Evolutionary conservation across 257 asterid species (phyloP).

Genomic region (Solanum dulcamara): DNA sequence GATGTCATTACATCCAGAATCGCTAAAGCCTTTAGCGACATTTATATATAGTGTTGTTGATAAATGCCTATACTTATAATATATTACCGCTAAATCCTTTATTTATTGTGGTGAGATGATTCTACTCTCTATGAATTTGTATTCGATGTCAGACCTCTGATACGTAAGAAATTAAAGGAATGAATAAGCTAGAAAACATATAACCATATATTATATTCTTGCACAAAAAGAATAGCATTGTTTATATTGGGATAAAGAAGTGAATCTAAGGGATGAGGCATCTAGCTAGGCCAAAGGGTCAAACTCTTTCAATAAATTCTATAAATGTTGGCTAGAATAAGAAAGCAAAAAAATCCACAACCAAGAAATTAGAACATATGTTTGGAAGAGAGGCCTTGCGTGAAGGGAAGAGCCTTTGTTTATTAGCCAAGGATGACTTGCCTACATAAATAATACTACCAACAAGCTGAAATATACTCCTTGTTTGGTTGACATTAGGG

Average conservation of each 20-base stretch:
- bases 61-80: too few species aligned
- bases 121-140: neutral
- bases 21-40: too few species aligned
- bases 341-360: neutral
- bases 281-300: neutral
- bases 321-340: neutral
- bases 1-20: too few species aligned
- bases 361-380: neutral
- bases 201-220: neutral
- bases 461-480: neutral
- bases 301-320: neutral
- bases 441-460: neutral
- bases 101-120: too few species aligned
- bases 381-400: slow-evolving; percentile 1
- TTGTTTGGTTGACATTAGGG: neutral
- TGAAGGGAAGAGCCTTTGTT: slow-evolving; percentile 3
- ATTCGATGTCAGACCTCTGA: neutral
- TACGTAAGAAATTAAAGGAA: neutral
- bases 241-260: neutral
- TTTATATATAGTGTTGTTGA: too few species aligned
- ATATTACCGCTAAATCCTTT: too few species aligned
- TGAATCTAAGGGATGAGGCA: neutral
- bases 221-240: neutral
- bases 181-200: neutral
- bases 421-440: slow-evolving; percentile 8